Conservation (phyloP, 192 early-diverging fungal genomes). For the Coemansia sp. region DNA sequence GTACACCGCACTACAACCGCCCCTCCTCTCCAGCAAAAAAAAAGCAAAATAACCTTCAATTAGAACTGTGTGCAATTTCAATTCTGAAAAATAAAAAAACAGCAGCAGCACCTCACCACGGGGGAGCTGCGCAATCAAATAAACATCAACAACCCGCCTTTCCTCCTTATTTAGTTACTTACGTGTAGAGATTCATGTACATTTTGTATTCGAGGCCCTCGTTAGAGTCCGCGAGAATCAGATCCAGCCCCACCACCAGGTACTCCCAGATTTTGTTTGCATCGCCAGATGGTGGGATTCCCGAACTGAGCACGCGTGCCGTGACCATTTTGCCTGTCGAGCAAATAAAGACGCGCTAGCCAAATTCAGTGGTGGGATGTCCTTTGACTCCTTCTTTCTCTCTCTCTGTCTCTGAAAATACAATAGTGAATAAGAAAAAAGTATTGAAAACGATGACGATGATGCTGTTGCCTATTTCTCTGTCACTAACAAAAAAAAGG, state of each 20-base stretch:
- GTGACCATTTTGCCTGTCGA: conserved; percentile 42
- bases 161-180: conserved; percentile 33
- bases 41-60: background rate
- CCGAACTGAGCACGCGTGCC: conserved; percentile 7
- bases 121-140: too few relatives aligned
- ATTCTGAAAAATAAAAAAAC: too few relatives aligned
- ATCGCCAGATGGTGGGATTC: conserved; percentile 27
- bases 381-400: too few relatives aligned
- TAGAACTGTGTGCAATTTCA: background rate
- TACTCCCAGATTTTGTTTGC: conserved; percentile 69
- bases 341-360: background rate
- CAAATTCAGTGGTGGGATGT: background rate
- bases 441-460: too few relatives aligned
- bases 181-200: conserved; percentile 77
- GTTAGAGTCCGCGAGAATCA: conserved; percentile 75
- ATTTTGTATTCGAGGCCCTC: conserved; percentile 70
- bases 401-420: too few relatives aligned
- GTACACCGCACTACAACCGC: conserved; percentile 44
- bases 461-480: too few relatives aligned
- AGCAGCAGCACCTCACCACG: too few relatives aligned
- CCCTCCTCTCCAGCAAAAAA: background rate
- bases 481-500: background rate
- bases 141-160: too few relatives aligned
- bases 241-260: conserved; percentile 75
- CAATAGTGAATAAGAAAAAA: too few relatives aligned